Evolutionary conservation across 768 basidiomycete genomes (phyloP).

Genomic region (Stropharia rugosoannulata): DNA sequence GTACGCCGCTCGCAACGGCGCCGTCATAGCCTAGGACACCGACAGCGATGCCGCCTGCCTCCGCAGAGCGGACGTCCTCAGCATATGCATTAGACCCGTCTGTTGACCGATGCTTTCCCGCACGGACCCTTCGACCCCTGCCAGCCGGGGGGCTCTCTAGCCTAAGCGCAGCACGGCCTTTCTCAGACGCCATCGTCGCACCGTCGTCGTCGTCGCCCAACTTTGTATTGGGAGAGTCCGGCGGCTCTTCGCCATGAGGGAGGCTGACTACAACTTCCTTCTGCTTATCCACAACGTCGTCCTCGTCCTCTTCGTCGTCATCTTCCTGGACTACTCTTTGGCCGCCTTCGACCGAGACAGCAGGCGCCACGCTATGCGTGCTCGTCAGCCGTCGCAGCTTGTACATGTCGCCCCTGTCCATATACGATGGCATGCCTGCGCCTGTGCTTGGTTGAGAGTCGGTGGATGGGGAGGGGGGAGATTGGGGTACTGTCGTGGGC

Average conservation of each 20-base stretch:
- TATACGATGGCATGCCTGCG: neutral
- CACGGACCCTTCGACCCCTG: neutral
- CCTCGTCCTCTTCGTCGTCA: constrained; percentile 7
- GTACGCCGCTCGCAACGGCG: constrained; percentile 1
- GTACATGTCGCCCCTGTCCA: constrained; percentile 8
- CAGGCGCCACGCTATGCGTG: neutral
- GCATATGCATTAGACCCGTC: neutral
- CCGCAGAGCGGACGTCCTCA: neutral
- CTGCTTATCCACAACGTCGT: neutral
- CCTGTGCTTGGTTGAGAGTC: constrained; percentile 21
- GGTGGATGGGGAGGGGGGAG: constrained; percentile 18
- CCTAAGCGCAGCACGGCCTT: neutral
- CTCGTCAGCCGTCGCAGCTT: constrained; percentile 13
- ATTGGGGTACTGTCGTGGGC: constrained; percentile 4
- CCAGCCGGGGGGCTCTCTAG: neutral
- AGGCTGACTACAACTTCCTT: constrained; percentile 10
- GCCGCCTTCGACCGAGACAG: neutral
- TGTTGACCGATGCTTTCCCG: neutral
- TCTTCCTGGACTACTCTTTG: constrained; percentile 3
- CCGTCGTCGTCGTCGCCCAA: neutral
- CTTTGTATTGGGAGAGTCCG: neutral
- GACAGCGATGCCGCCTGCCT: neutral
- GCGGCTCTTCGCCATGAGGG: neutral
- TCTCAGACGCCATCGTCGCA: neutral
- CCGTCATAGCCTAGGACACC: neutral